Evolutionary conservation across 1,139 yeast genomes (phyloP), one percentile per base, ranked within the genome.

Genomic region (Maudiozyma humilis): DNA sequence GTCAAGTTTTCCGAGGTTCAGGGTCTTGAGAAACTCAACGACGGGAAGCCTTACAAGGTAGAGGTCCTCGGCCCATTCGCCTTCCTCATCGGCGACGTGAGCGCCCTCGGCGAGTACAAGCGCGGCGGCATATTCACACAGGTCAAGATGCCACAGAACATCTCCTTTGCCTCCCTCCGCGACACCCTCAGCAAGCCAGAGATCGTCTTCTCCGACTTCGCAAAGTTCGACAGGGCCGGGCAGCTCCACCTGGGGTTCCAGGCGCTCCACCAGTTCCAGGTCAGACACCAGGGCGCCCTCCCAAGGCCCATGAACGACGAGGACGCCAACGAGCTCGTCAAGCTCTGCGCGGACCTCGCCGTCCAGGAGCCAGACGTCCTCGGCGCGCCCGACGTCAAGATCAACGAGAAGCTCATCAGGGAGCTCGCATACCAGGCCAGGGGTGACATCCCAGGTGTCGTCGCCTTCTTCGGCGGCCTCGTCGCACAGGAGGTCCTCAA

Each of bases 401-500:
- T 89, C 31, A 78, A 87, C 60, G 82, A 75, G 53, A 72, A 79
- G 45, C 66, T 89, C 40, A 69, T 91, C 49, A 76, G 67, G 48
- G 88, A 86, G 59, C 70, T 91, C 50, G 69, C 96, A 0, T 84
- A 72, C 64, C 96, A 91, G 64, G 83, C 97, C 2, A 73, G 80
- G 42, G 98, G 98, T 66, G 96, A 91, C 57, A 67, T 89, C 43
- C 95, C 96, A 19, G 96, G 93, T 32, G 68, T 87, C 62, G 82
- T 79, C 50, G 97, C 97, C 4, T 82, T 89, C 53, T 78, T 78
- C 60, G 99, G 99, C 63, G 98, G 98, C 32, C 70, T 91, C 45
- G 82, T 87, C 43, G 99, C 98, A 3, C 99, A 91, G 67, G 98
- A 91, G 68, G 96, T 86, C 23, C 75, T 91, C 62, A 91, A 91